phyloP scores from a whole-genome alignment of 805 yeast genomes.

The Saturnispora gosingensis region DNA sequence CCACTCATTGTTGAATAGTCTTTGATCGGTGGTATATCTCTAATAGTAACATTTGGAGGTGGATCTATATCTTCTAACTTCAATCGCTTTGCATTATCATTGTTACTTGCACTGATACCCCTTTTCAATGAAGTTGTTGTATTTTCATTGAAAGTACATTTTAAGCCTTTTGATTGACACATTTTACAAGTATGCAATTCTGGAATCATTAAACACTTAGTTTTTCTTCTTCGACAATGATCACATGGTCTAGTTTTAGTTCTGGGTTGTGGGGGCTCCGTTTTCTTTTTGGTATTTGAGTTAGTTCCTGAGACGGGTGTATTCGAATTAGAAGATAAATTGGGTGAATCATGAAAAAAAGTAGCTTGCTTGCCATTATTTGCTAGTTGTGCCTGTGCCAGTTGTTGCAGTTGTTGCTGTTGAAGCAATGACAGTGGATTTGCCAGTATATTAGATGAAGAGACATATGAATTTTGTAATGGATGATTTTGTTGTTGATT shows the following conservation, averaged over 20 bases:
- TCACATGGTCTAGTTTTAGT: conserved; percentile 62
- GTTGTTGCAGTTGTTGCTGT: conserved; percentile 6
- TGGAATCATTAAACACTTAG: conserved; percentile 65
- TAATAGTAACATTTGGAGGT: conserved; percentile 32
- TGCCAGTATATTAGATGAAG: neutral
- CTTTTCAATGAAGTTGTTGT: conserved; percentile 32
- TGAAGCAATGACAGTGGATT: conserved; percentile 7
- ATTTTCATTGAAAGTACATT: conserved; percentile 66
- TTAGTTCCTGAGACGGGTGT: neutral
- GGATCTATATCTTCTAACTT: conserved; percentile 30
- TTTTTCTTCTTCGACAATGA: conserved; percentile 72
- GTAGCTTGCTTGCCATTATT: neutral
- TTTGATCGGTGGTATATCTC: conserved; percentile 51
- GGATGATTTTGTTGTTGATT: neutral
- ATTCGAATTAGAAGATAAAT: neutral
- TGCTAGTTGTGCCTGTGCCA: neutral
- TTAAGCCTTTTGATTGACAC: conserved; percentile 64
- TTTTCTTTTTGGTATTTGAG: conserved; percentile 8
- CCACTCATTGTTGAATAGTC: conserved; percentile 60
- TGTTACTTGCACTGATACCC: conserved; percentile 24
- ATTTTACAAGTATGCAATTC: conserved; percentile 58
- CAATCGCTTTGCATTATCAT: conserved; percentile 21
- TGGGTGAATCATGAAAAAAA: conserved; percentile 1
- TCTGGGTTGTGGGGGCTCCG: conserved; percentile 31
- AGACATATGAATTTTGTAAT: neutral